Evolutionary conservation across 768 basidiomycete species (phyloP).

Genomic region (Leucogyrophana mollusca): DNA sequence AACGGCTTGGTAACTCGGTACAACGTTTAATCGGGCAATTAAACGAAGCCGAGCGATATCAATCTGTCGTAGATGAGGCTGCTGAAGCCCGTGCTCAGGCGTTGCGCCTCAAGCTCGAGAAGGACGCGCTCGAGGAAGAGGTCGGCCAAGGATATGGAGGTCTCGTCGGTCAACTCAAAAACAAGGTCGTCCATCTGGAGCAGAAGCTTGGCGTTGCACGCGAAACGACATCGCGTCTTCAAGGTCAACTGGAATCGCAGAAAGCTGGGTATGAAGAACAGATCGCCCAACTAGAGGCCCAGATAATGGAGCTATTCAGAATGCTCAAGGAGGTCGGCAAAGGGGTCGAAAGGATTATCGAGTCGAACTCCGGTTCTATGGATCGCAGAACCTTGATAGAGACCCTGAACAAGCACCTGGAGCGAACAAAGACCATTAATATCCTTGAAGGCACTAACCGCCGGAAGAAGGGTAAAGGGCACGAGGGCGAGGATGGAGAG

Average conservation of each 20-base stretch:
- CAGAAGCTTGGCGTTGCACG: constrained; percentile 78
- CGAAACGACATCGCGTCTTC: constrained; percentile 72
- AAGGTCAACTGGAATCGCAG: constrained; percentile 75
- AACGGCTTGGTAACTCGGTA: constrained; percentile 85
- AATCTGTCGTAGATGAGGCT: constrained; percentile 76
- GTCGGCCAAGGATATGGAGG: constrained; percentile 80
- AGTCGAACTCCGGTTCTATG: constrained; percentile 57
- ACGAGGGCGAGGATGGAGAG: constrained; percentile 26
- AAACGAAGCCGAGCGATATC: constrained; percentile 84
- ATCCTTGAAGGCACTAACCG: constrained; percentile 74
- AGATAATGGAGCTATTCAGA: constrained; percentile 91
- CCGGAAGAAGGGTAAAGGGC: constrained; percentile 22
- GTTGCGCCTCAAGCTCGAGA: constrained; percentile 72
- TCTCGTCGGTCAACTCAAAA: constrained; percentile 79
- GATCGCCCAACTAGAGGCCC: constrained; percentile 84
- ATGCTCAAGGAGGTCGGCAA: constrained; percentile 87
- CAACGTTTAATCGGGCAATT: constrained; percentile 86
- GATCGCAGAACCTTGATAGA: constrained; percentile 81
- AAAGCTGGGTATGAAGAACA: constrained; percentile 80
- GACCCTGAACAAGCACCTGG: constrained; percentile 76
- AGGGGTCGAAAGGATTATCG: constrained; percentile 73
- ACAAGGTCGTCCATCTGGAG: constrained; percentile 64
- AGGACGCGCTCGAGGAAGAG: constrained; percentile 80
- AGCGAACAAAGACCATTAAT: constrained; percentile 80
- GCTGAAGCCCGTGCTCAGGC: constrained; percentile 62